Evolutionary conservation across 192 early-diverging fungal genomes (phyloP).

Genomic region (Funneliformis mosseae): DNA sequence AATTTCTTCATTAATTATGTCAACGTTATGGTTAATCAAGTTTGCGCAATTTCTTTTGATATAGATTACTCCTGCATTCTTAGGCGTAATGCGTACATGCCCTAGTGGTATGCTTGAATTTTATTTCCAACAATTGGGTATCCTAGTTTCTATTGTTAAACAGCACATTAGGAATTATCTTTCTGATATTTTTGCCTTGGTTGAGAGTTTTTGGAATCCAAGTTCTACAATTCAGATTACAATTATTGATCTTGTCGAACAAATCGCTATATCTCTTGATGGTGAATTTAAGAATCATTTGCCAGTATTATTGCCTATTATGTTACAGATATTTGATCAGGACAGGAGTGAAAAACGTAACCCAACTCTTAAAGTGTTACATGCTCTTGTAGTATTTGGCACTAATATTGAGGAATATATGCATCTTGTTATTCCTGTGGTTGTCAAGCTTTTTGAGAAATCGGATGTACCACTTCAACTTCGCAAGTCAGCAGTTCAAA

Average conservation of each 20-base stretch:
- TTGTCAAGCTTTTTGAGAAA: slow-evolving; percentile 81
- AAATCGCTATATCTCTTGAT: slow-evolving; percentile 80
- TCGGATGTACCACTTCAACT: slow-evolving; percentile 62
- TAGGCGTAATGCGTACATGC: slow-evolving; percentile 84
- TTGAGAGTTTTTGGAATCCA: slow-evolving; percentile 77
- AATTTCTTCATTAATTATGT: not conserved
- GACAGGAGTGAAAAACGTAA: slow-evolving; percentile 73
- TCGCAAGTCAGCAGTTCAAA: slow-evolving; percentile 66
- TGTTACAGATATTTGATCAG: slow-evolving; percentile 83
- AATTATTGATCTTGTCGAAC: slow-evolving; percentile 83
- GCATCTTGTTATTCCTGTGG: slow-evolving; percentile 83
- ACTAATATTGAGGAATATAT: slow-evolving; percentile 91
- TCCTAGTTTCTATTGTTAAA: slow-evolving; percentile 81
- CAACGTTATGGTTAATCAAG: not conserved
- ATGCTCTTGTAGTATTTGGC: slow-evolving; percentile 81
- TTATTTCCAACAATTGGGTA: slow-evolving; percentile 86
- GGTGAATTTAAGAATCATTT: slow-evolving; percentile 88
- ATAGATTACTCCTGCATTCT: slow-evolving; percentile 87
- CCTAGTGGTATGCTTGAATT: slow-evolving; percentile 81
- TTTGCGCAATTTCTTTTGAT: not conserved
- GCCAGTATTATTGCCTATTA: slow-evolving; percentile 76
- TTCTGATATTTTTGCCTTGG: slow-evolving; percentile 75
- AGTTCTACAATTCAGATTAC: slow-evolving; percentile 75
- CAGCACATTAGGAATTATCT: slow-evolving; percentile 90
- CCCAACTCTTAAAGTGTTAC: slow-evolving; percentile 66